Percentiles rank a stretch among this genome's conserved stretches.
phyloP scores from a whole-genome alignment of 1,284 basidiomycete species.

The Calocybe gambosa region DNA sequence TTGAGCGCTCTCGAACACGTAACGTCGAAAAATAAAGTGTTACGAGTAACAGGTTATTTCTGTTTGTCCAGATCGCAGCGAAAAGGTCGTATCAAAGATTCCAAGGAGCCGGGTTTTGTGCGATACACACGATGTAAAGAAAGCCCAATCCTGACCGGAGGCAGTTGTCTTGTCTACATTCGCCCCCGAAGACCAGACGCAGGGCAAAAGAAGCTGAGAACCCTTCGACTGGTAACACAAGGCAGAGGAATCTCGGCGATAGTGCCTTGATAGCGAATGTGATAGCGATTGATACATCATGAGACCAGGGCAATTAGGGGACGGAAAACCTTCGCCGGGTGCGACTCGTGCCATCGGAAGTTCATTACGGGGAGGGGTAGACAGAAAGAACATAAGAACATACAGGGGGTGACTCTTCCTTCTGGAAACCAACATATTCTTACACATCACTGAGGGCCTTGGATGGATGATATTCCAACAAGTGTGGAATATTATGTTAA shows the following conservation, averaged over 20 bases:
- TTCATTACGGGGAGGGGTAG: neutral
- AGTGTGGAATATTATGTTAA: too few relatives aligned
- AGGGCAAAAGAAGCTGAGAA: neutral
- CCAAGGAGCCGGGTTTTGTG: neutral
- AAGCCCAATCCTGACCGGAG: neutral
- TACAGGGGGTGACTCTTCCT: neutral
- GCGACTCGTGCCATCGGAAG: neutral
- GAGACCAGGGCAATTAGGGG: neutral
- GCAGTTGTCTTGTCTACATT: neutral
- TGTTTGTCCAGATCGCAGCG: neutral
- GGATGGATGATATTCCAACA: too few relatives aligned
- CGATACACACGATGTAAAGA: neutral
- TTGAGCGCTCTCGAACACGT: neutral
- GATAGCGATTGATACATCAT: neutral
- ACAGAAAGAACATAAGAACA: neutral
- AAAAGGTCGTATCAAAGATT: neutral
- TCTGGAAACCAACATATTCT: neutral
- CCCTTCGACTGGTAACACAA: neutral
- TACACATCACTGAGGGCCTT: neutral
- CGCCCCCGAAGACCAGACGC: neutral
- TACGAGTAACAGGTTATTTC: neutral
- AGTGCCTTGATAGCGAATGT: neutral
- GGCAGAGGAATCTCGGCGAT: neutral
- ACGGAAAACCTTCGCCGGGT: neutral
- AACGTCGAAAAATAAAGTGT: neutral